phyloP scores from a whole-genome alignment of 805 yeast genomes.

The Suhomyces emberorum region DNA sequence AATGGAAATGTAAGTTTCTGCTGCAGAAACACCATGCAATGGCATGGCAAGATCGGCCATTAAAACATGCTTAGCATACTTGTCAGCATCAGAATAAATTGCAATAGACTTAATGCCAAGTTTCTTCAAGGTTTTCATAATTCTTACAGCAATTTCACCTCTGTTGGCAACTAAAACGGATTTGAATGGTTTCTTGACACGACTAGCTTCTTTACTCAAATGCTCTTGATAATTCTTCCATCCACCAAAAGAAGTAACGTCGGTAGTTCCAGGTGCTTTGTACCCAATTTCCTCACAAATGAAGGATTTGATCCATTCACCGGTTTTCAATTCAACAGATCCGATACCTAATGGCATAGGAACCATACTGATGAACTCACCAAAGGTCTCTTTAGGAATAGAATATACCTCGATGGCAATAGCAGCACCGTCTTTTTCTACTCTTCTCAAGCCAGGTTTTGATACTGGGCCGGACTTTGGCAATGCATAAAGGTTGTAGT shows the following conservation, averaged over 20 bases:
- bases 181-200: slow-evolving; percentile 57
- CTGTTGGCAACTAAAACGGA: slow-evolving; percentile 93
- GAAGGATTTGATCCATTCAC: slow-evolving; percentile 86
- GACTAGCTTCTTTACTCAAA: slow-evolving; percentile 24
- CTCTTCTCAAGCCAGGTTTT: slow-evolving; percentile 88
- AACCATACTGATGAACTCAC: slow-evolving; percentile 80
- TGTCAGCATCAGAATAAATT: slow-evolving; percentile 86
- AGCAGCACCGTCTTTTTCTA: slow-evolving; percentile 48
- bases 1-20: slow-evolving; percentile 83
- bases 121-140: slow-evolving; percentile 82
- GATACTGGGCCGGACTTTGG: slow-evolving; percentile 78
- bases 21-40: slow-evolving; percentile 77
- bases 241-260: slow-evolving; percentile 85
- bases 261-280: slow-evolving; percentile 63
- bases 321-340: slow-evolving; percentile 75
- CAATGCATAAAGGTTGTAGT: slow-evolving; percentile 77
- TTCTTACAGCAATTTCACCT: slow-evolving; percentile 96
- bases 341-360: slow-evolving; percentile 97
- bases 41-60: slow-evolving; percentile 81
- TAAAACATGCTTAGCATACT: slow-evolving; percentile 81
- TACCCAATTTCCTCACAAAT: slow-evolving; percentile 93
- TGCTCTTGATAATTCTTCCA: slow-evolving; percentile 66
- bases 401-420: slow-evolving; percentile 82
- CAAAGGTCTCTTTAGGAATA: slow-evolving; percentile 74
- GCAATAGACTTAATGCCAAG: slow-evolving; percentile 78